Conservation (phyloP, 805 yeast genomes). For the Nakazawaea ambrosiae region DNA sequence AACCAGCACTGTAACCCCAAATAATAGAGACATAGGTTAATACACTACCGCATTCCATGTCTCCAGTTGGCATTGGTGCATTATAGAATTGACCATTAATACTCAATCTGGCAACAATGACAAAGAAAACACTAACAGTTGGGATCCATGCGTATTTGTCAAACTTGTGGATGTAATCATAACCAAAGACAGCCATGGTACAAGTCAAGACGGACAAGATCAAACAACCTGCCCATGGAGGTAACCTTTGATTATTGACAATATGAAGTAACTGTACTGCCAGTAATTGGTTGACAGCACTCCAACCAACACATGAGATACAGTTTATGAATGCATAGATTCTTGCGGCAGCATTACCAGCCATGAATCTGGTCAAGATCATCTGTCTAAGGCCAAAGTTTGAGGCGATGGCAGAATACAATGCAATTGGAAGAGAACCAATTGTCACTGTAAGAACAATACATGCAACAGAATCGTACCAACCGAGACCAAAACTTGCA, state of each 20-base stretch:
- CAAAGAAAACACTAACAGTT: slow-evolving; percentile 22
- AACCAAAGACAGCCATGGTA: slow-evolving; percentile 26
- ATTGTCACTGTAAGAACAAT: slow-evolving; percentile 25
- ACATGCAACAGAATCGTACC: slow-evolving; percentile 6
- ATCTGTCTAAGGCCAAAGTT: slow-evolving; percentile 33
- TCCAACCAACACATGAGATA: slow-evolving; percentile 29
- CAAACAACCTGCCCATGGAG: slow-evolving; percentile 30
- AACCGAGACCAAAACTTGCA: slow-evolving; percentile 15
- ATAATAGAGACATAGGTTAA: slow-evolving; percentile 22
- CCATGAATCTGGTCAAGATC: slow-evolving; percentile 24
- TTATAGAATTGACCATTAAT: slow-evolving; percentile 21
- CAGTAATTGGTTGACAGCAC: slow-evolving; percentile 25
- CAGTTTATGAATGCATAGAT: slow-evolving; percentile 23
- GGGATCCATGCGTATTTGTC: slow-evolving; percentile 29
- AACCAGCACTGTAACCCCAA: slow-evolving; percentile 28
- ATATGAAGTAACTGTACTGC: slow-evolving; percentile 24
- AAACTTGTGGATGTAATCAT: slow-evolving; percentile 24
- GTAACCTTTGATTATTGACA: slow-evolving; percentile 21
- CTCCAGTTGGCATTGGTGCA: slow-evolving; percentile 24
- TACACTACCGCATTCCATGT: slow-evolving; percentile 23
- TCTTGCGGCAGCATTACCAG: slow-evolving; percentile 26
- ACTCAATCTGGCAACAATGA: slow-evolving; percentile 24
- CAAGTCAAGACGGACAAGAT: slow-evolving; percentile 25
- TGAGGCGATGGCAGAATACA: slow-evolving; percentile 29
- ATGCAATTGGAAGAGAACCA: slow-evolving; percentile 32